Evolutionary conservation across 2,329 filamentous ascomycete genomes (phyloP).

Genomic region (Zymoseptoria ardabiliae): DNA sequence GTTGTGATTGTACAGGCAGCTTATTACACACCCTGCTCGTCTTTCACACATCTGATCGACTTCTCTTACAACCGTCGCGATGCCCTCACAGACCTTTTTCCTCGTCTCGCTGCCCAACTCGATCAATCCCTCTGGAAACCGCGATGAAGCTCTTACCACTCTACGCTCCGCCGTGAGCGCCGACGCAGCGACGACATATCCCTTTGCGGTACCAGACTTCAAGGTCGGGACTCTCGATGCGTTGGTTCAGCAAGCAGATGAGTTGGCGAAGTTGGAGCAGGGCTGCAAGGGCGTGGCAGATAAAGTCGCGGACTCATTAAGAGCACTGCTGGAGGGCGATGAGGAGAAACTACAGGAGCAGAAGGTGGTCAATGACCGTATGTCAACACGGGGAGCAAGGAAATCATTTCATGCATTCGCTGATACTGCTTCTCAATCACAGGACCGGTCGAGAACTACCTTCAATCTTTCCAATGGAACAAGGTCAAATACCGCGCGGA

Average conservation of each 20-base stretch:
- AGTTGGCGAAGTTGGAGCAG: constrained; percentile 78
- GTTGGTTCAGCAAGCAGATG: constrained; percentile 91
- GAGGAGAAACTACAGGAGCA: constrained; percentile 76
- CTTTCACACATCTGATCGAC: not conserved
- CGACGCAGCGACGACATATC: constrained; percentile 67
- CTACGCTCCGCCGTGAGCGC: constrained; percentile 63
- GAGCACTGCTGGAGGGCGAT: constrained; percentile 73
- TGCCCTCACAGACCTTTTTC: constrained; percentile 58
- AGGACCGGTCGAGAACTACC: constrained; percentile 95
- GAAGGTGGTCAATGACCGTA: constrained; percentile 92
- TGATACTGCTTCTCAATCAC: constrained; percentile 5
- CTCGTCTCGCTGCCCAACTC: constrained; percentile 85
- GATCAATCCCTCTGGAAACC: constrained; percentile 72
- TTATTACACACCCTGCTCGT: not conserved
- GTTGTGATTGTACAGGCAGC: not conserved
- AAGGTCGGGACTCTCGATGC: constrained; percentile 96
- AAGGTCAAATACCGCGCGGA: constrained; percentile 95
- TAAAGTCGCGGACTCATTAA: constrained; percentile 83
- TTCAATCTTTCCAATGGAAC: constrained; percentile 89
- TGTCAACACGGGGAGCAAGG: constrained; percentile 29
- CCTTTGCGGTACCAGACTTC: constrained; percentile 84
- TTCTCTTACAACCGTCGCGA: constrained; percentile 8
- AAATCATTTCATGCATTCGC: not conserved
- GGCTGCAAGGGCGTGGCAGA: constrained; percentile 73
- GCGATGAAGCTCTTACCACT: constrained; percentile 71